phyloP scores from a whole-genome alignment of 2,329 filamentous ascomycete species.

The Cladophialophora psammophila region DNA sequence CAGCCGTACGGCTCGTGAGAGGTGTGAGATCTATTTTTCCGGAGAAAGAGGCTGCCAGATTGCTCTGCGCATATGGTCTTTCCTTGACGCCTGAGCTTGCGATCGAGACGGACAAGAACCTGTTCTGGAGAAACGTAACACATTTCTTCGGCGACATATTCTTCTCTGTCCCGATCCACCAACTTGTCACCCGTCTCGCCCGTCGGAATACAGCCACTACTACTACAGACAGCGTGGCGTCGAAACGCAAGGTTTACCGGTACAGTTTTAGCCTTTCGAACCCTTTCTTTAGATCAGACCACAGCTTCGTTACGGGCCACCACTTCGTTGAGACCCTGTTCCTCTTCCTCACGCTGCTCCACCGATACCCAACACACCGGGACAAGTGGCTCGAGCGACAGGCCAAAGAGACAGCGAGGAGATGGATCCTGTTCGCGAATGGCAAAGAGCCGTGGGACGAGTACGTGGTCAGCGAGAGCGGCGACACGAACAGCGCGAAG shows the following conservation, averaged over 20 bases:
- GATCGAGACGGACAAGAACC: slow-evolving; percentile 28
- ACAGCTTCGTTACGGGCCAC: slow-evolving; percentile 37
- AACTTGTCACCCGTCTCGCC: slow-evolving; percentile 31
- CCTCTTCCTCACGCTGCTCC: slow-evolving; percentile 38
- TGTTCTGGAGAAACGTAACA: slow-evolving; percentile 36
- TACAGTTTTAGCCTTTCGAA: slow-evolving; percentile 43
- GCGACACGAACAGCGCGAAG: slow-evolving; percentile 1
- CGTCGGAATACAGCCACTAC: slow-evolving; percentile 24
- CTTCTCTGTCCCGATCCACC: slow-evolving; percentile 33
- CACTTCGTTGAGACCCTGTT: slow-evolving; percentile 39
- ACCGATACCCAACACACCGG: slow-evolving; percentile 37
- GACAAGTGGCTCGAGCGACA: slow-evolving; percentile 36
- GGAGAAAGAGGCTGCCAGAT: background rate
- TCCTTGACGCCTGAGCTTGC: slow-evolving; percentile 24
- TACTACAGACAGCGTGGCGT: background rate
- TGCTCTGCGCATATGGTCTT: slow-evolving; percentile 28
- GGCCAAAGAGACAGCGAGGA: slow-evolving; percentile 35
- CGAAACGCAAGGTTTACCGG: slow-evolving; percentile 34
- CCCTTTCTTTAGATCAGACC: slow-evolving; percentile 46
- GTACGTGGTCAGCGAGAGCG: slow-evolving; percentile 15
- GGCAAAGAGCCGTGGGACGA: slow-evolving; percentile 27
- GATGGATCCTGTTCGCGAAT: slow-evolving; percentile 38
- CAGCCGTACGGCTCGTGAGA: slow-evolving; percentile 50
- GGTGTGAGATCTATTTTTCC: slow-evolving; percentile 40
- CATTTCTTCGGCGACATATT: slow-evolving; percentile 37